Evolutionary conservation across 164 flowering plant genomes (phyloP), one percentile per base, ranked within the genome.

Genomic region (Chimonanthus praecox): DNA sequence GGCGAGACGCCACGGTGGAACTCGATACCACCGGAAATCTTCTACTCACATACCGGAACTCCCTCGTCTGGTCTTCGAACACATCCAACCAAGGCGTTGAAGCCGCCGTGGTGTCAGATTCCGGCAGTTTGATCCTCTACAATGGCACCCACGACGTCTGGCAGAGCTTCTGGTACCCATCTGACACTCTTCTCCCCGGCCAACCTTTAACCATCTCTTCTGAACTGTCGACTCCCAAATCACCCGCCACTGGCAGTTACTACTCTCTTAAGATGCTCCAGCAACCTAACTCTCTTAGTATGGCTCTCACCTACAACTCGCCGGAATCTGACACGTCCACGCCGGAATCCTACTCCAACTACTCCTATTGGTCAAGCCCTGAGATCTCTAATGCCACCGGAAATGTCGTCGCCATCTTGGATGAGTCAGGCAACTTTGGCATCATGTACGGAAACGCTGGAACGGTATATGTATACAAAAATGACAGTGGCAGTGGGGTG

Each of bases 371-470:
- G 83, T 73, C 78, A 9, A 78, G 81, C 44, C 81, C 81, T 0
- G 95, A 94, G 33, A 87, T 94, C 5, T 94, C 98, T 1, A 94
- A 94, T 47, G 92, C 87, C 3, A 91, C 97, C 0, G 98, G 97
- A 0, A 86, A 91, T 13, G 94, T 92, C 7, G 77, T 83, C 0
- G 97, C 97, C 0, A 75, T 88, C 21, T 64, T 94, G 49, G 90
- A 90, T 49, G 85, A 84, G 44, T 80, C 81, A 0, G 99, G 99
- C 6, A 91, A 90, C 78, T 92, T 94, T 49, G 94, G 92, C 8
- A 88, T 94, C 7, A 80, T 85, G 16, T 92, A 90, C 48, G 99
- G 97, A 33, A 33, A 33, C 0, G 83, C 82, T 18, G 97, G 97
- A 7, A 88, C 90, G 0, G 92, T 92, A 5, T 94, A 87, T 67